Percentiles rank a stretch among this genome's conserved stretches.
Evolutionary conservation across 179 eudicot species (phyloP).

Genomic region (Silene vulgaris): DNA sequence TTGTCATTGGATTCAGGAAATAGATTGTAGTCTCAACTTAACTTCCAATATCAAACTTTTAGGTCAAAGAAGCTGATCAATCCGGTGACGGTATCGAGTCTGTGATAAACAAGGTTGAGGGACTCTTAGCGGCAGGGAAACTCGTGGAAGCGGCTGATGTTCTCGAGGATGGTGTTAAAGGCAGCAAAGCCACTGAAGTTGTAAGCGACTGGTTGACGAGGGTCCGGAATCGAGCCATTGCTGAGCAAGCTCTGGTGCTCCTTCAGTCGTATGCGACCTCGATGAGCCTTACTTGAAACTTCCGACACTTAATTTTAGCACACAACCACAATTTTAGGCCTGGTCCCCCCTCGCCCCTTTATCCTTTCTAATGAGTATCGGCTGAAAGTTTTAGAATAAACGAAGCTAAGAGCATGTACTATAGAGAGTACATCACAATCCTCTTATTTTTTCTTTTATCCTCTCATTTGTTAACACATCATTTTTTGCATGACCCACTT

Average conservation of each 20-base stretch:
- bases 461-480: too few species aligned
- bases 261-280: constrained; percentile 73
- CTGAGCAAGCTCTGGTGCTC: constrained; percentile 76
- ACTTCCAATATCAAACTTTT: constrained; percentile 10
- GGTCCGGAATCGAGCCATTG: constrained; percentile 73
- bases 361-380: background rate
- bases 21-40: background rate
- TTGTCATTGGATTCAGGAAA: background rate
- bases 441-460: too few species aligned
- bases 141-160: constrained; percentile 87
- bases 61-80: constrained; percentile 72
- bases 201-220: constrained; percentile 61
- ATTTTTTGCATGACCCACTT: too few species aligned
- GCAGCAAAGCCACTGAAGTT: constrained; percentile 62
- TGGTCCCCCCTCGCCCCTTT: background rate
- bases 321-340: background rate
- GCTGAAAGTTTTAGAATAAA: constrained; percentile 8
- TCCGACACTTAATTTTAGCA: background rate
- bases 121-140: constrained; percentile 70
- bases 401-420: too few species aligned
- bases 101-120: constrained; percentile 64
- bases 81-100: constrained; percentile 92
- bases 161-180: constrained; percentile 79
- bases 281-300: constrained; percentile 46
- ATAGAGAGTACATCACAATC: too few species aligned